Evolutionary conservation across 352 stramenopile genomes (phyloP).

Genomic region (Globisporangium rhizosaccharum): DNA sequence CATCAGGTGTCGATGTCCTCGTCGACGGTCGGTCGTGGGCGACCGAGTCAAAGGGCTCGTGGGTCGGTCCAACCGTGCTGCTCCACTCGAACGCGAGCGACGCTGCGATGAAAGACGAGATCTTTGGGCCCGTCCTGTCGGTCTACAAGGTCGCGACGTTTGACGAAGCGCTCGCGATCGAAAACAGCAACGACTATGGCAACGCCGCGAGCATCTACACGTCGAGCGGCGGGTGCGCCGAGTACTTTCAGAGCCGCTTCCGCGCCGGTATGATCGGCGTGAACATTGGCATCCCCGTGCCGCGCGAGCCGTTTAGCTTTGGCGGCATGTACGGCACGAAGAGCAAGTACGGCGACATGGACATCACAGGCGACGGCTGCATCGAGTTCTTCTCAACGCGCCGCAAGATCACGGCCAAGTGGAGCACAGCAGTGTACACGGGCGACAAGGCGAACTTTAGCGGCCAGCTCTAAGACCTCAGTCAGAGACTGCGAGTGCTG

Average conservation of each 20-base stretch:
- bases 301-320: conserved; percentile 95
- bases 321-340: conserved; percentile 95
- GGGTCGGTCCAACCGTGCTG: conserved; percentile 95
- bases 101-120: conserved; percentile 91
- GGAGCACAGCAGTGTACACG: conserved; percentile 52
- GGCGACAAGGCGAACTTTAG: conserved; percentile 68
- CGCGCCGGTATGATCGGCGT: conserved; percentile 93
- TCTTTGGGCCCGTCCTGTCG: conserved; percentile 97
- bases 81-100: conserved; percentile 86
- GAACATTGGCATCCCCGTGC: conserved; percentile 96
- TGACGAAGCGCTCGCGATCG: conserved; percentile 93
- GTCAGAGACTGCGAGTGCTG: neutral
- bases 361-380: conserved; percentile 96
- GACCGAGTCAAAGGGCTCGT: conserved; percentile 56
- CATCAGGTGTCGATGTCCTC: conserved; percentile 81
- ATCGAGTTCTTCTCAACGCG: conserved; percentile 98
- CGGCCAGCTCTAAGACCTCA: conserved; percentile 35
- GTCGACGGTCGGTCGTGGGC: conserved; percentile 90
- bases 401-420: conserved; percentile 97
- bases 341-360: conserved; percentile 97
- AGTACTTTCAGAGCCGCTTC: conserved; percentile 93
- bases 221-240: conserved; percentile 87
- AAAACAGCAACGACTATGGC: conserved; percentile 96
- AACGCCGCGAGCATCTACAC: conserved; percentile 98
- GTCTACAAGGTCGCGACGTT: conserved; percentile 81